These are phyloP conservation scores for Punica granatum DNA, from an alignment of 345 rosid genomes.

Conservation along the genomic window DNA sequence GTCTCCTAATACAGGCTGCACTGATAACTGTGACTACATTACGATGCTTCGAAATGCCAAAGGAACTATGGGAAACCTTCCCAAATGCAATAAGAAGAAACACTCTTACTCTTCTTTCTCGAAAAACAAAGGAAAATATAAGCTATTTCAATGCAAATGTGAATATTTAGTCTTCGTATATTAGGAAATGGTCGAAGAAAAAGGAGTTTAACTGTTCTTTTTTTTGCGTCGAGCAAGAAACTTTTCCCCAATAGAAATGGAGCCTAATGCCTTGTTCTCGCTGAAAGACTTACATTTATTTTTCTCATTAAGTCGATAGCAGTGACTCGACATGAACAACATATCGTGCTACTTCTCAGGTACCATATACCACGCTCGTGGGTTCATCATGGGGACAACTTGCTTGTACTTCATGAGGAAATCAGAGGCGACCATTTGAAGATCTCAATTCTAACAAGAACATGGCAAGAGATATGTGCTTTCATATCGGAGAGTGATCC, in stretches of 20 bases:
- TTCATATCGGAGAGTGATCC: constrained; percentile 46
- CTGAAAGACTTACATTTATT: no score
- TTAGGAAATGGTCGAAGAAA: no score
- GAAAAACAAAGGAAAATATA: neutral
- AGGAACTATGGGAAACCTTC: constrained; percentile 52
- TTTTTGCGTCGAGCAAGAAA: no score
- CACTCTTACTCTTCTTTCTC: neutral
- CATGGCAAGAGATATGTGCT: constrained; percentile 46
- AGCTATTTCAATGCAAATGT: no score
- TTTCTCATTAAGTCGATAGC: no score
- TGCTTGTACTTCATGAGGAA: constrained; percentile 55
- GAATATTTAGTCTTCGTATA: no score
- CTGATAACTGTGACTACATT: constrained; percentile 38
- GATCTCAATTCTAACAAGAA: constrained; percentile 32
- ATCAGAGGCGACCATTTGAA: constrained; percentile 52
- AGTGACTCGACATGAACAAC: neutral
- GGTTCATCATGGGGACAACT: constrained; percentile 43
- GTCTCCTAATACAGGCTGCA: constrained; percentile 38
- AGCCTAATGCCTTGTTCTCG: no score
- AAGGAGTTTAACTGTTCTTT: no score
- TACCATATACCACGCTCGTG: constrained; percentile 54
- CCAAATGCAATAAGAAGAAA: constrained; percentile 40
- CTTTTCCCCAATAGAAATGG: no score
- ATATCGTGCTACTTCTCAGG: constrained; percentile 19
- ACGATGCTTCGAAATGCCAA: constrained; percentile 37